Evolutionary conservation across 2,329 filamentous ascomycete species (phyloP).

Genomic region (Ceratocystis variospora): DNA sequence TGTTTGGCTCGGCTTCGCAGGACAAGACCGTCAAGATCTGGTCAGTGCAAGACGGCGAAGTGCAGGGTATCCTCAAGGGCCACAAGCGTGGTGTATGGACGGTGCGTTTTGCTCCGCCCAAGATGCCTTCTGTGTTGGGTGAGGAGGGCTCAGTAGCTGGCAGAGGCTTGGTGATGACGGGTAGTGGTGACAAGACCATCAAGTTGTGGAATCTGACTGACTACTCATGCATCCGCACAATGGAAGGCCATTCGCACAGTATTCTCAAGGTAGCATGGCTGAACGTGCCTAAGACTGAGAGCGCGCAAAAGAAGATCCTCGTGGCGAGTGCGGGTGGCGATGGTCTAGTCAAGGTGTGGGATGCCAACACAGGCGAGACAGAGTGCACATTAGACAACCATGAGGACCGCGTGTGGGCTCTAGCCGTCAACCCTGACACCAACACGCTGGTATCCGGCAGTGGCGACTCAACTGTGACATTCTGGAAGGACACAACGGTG

Average conservation of each 20-base stretch:
- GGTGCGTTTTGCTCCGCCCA: slow-evolving; percentile 72
- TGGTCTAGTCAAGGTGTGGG: slow-evolving; percentile 93
- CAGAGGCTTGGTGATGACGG: slow-evolving; percentile 75
- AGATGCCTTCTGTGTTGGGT: slow-evolving; percentile 58
- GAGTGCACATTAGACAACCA: slow-evolving; percentile 93
- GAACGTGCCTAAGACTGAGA: slow-evolving; percentile 33
- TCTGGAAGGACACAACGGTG: slow-evolving; percentile 86
- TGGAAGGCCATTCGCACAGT: slow-evolving; percentile 92
- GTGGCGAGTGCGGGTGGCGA: slow-evolving; percentile 84
- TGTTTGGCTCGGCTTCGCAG: slow-evolving; percentile 93
- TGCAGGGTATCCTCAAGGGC: slow-evolving; percentile 78
- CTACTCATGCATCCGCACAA: slow-evolving; percentile 83
- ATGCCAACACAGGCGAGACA: slow-evolving; percentile 68
- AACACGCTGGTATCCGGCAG: slow-evolving; percentile 78
- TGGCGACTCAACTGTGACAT: slow-evolving; percentile 82
- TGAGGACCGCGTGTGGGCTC: slow-evolving; percentile 85
- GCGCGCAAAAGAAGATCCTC: slow-evolving; percentile 46
- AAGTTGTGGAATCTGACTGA: slow-evolving; percentile 89
- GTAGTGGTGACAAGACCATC: slow-evolving; percentile 89
- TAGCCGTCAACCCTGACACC: slow-evolving; percentile 55
- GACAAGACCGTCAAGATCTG: slow-evolving; percentile 96
- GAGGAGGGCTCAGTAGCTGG: slow-evolving; percentile 59
- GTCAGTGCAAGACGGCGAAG: slow-evolving; percentile 78
- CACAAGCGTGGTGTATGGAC: slow-evolving; percentile 95
- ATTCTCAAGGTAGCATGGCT: slow-evolving; percentile 91